Evolutionary conservation across 345 rosid genomes (phyloP).

Genomic region (Streptanthus diversifolius): DNA sequence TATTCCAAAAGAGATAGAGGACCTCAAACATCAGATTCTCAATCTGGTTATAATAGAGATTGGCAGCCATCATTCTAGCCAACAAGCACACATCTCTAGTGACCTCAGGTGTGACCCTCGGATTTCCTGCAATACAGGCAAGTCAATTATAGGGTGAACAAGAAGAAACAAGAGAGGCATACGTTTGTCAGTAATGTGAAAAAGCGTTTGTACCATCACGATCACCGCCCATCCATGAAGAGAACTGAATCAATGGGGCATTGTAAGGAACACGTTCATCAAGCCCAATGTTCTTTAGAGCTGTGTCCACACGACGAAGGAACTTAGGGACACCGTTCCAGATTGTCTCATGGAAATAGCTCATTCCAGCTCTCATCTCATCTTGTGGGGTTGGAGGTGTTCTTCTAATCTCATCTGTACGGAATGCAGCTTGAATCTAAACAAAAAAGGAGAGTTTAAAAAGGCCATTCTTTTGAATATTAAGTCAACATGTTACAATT

Average conservation of each 20-base stretch:
- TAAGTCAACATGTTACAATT: not conserved
- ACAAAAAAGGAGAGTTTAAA: not conserved
- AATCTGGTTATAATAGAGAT: conserved; percentile 82
- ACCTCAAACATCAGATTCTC: conserved; percentile 99
- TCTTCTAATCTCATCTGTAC: conserved; percentile 99
- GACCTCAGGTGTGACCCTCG: conserved; percentile 98
- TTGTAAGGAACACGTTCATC: conserved; percentile 92
- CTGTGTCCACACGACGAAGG: conserved; percentile 97
- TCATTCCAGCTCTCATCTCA: conserved; percentile 99
- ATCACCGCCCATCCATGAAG: conserved; percentile 99
- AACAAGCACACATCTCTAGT: conserved; percentile 97
- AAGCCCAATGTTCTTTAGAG: conserved; percentile 92
- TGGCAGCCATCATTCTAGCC: conserved; percentile 99
- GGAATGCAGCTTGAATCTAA: conserved; percentile 99
- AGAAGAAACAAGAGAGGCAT: not conserved
- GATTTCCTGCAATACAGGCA: conserved; percentile 58
- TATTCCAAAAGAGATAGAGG: not conserved
- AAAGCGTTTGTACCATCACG: conserved; percentile 65
- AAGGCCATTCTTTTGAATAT: not conserved
- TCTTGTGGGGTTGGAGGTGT: conserved; percentile 99
- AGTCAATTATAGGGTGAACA: not conserved
- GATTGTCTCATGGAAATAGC: conserved; percentile 97
- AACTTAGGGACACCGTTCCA: conserved; percentile 99
- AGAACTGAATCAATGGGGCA: conserved; percentile 96
- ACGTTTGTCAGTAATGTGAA: not conserved